Base-by-base conservation (phyloP, 768 basidiomycete genomes). In the Hortiboletus campestris region DNA sequence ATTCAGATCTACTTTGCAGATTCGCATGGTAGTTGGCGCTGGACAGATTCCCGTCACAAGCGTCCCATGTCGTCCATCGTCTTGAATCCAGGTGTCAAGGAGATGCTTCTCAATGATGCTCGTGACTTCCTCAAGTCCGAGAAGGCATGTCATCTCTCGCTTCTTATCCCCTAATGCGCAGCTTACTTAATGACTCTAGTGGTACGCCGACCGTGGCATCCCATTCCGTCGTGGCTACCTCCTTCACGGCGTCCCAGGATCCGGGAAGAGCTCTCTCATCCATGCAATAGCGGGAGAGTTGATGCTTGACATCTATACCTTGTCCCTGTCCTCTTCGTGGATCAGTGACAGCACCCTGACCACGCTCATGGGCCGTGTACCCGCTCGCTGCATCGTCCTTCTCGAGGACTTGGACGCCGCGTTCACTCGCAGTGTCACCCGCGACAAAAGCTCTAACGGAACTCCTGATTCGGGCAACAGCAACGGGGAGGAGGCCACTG, bases 131-230 rank as follows among this genome's bases (percentile, higher is more conserved):
- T 94, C 63, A 84, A 83, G 62, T 86, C 85, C 54, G 91, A 93
- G 72, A 91, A 89, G 81, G 88, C 81, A 66, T 72, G 67, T 31
- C 50, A 9, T 62, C 20, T 62, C 17, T 4, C 38, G 9, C 20
- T 14, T 22, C 2, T 9, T 48, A 17, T 16, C 34, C 51, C 8
- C 13, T 14, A 22, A 31, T 40, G 10, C 19, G 7, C n/a, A 6
- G 22, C 32, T 51, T 34, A 28, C 42, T 46, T 54, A 44, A 42
- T 40, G 16, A 58, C 14, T 7, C 49, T 54, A 90, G 84, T 94
- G 92, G 92, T 94, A 94, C 63, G 89, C 89, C n/a, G 89, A 92
- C 71, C 86, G 92, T 63, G 92, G 92, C 48, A 93, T 94, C 61
- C 92, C 92, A 31, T 94, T 91, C 82, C 88, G 92, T 51, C 83